A percentile compares a stretch with the other conserved stretches of the same genome.
These are phyloP conservation scores for Claviceps sorghi DNA, from an alignment of 2,329 filamentous ascomycete genomes.

Conservation along the genomic window DNA sequence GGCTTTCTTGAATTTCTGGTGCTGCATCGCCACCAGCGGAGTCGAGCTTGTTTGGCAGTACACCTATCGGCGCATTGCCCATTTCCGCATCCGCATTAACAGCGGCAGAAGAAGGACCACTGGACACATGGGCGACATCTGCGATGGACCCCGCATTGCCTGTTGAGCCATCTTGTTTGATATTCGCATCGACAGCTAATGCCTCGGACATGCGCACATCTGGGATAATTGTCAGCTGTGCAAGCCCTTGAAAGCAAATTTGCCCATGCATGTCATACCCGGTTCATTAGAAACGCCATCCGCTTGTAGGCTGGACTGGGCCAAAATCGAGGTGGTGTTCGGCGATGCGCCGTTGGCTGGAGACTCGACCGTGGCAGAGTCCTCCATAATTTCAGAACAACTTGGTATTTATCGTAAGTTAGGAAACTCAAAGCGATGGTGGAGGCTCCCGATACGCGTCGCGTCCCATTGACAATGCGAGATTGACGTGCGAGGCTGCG, in stretches of 20 bases:
- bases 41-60: conserved; percentile 31
- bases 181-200: conserved; percentile 28
- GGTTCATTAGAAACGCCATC: conserved; percentile 29
- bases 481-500: neutral
- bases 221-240: conserved; percentile 14
- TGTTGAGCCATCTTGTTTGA: conserved; percentile 48
- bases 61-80: conserved; percentile 46
- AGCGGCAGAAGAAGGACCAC: conserved; percentile 41
- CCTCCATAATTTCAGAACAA: conserved; percentile 36
- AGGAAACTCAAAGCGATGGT: neutral
- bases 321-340: conserved; percentile 38
- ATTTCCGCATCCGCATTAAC: conserved; percentile 65
- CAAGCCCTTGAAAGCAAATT: neutral
- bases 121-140: conserved; percentile 52
- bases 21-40: conserved; percentile 34
- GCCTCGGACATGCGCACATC: conserved; percentile 52
- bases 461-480: conserved; percentile 2
- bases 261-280: conserved; percentile 23
- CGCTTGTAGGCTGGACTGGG: conserved; percentile 37
- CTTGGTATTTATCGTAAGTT: neutral
- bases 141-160: conserved; percentile 42
- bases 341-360: conserved; percentile 42
- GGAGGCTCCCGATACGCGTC: conserved; percentile 6
- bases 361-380: conserved; percentile 42
- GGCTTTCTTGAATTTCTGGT: conserved; percentile 39